phyloP scores from a whole-genome alignment of 2,329 filamentous ascomycete genomes.

The Monosporascus sp. region DNA sequence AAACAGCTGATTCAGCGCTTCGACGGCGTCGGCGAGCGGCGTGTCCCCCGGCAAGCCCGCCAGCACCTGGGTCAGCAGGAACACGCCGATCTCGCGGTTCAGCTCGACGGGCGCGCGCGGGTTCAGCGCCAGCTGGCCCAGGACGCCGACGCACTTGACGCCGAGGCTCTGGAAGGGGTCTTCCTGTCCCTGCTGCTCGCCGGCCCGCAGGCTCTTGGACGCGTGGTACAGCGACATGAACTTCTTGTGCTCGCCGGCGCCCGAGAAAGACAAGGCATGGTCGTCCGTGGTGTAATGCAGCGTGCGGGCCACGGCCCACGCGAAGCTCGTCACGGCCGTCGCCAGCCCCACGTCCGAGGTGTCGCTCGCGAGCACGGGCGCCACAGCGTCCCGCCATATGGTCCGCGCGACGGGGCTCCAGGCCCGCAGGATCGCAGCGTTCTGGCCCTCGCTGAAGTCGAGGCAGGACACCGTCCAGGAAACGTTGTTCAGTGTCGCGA shows the following conservation, averaged over 20 bases:
- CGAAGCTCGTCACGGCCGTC: conserved; percentile 58
- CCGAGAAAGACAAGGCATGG: conserved; percentile 38
- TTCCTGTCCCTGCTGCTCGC: conserved; percentile 24
- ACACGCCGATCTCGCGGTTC: conserved; percentile 60
- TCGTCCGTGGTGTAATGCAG: conserved; percentile 38
- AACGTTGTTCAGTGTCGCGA: conserved; percentile 62
- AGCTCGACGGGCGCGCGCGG: conserved; percentile 43
- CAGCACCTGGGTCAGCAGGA: conserved; percentile 50
- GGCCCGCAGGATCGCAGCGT: conserved; percentile 43
- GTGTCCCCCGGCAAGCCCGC: conserved; percentile 43
- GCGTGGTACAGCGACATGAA: conserved; percentile 63
- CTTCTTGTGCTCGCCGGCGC: conserved; percentile 51
- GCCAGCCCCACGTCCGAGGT: conserved; percentile 58
- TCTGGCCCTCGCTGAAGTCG: conserved; percentile 51
- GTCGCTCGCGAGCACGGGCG: conserved; percentile 53
- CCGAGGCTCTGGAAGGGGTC: conserved; percentile 59
- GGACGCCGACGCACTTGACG: conserved; percentile 62
- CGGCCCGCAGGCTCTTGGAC: conserved; percentile 36
- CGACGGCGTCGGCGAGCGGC: conserved; percentile 53
- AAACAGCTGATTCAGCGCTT: conserved; percentile 61
- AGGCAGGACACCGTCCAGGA: conserved; percentile 60
- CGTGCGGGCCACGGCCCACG: conserved; percentile 59
- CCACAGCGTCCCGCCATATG: conserved; percentile 55
- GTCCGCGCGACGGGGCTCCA: conserved; percentile 50
- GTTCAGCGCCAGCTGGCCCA: conserved; percentile 56